Evolutionary conservation across 1,284 basidiomycete genomes (phyloP).

Genomic region (Cryptococcus maquisensis): DNA sequence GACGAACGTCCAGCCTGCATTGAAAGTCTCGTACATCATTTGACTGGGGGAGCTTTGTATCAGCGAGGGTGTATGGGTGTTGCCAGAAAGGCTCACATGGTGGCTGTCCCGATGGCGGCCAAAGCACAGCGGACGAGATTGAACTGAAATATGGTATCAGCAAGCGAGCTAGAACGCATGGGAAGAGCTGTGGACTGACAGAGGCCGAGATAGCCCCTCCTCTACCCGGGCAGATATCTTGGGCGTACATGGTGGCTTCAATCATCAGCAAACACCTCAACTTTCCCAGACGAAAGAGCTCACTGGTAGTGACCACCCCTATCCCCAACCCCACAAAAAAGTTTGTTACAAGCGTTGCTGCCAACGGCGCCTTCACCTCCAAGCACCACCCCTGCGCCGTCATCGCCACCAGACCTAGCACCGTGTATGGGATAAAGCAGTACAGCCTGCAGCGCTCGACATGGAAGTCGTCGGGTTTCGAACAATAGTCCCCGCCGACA

Average conservation of each 20-base stretch:
- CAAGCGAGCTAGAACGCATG: neutral
- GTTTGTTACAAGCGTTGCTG: slow-evolving; percentile 31
- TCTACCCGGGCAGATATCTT: slow-evolving; percentile 41
- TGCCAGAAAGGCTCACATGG: slow-evolving; percentile 21
- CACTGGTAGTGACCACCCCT: slow-evolving; percentile 26
- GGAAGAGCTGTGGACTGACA: slow-evolving; percentile 18
- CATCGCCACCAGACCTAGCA: slow-evolving; percentile 19
- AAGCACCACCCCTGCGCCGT: slow-evolving; percentile 39
- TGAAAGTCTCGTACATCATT: slow-evolving; percentile 33
- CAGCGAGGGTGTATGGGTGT: neutral
- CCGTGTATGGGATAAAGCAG: slow-evolving; percentile 29
- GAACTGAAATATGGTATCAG: slow-evolving; percentile 16
- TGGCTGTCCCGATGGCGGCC: slow-evolving; percentile 39
- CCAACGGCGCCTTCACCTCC: slow-evolving; percentile 30
- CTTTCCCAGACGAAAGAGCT: neutral
- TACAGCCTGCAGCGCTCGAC: slow-evolving; percentile 34
- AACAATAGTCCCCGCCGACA: slow-evolving; percentile 37
- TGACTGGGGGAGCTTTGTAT: slow-evolving; percentile 9
- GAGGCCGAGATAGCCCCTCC: slow-evolving; percentile 46
- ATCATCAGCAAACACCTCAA: neutral
- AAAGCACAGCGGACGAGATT: slow-evolving; percentile 46
- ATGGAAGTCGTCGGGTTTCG: slow-evolving; percentile 35
- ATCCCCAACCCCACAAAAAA: slow-evolving; percentile 41
- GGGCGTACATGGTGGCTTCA: slow-evolving; percentile 39
- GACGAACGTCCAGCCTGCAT: slow-evolving; percentile 45